Evolutionary conservation across 164 flowering plant species (phyloP).

Genomic region (Chimonanthus praecox): DNA sequence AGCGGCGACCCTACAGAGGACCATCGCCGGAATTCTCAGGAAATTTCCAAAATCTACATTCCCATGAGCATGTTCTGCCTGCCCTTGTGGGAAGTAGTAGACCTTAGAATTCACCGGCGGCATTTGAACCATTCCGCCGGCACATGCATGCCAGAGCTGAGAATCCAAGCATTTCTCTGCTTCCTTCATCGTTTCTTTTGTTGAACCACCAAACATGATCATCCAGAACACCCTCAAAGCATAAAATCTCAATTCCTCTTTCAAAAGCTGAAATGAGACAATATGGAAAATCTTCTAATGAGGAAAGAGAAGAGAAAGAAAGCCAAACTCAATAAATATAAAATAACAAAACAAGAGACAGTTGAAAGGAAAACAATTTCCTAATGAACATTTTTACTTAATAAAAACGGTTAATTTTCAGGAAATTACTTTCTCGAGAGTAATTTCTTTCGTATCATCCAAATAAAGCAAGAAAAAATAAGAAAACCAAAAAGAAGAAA

Average conservation of each 20-base stretch:
- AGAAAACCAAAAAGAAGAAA: neutral
- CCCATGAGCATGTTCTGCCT: slow-evolving; percentile 41
- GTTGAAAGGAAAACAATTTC: too few species aligned
- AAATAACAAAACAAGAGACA: too few species aligned
- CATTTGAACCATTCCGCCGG: slow-evolving; percentile 41
- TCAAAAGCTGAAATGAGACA: neutral
- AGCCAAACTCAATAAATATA: neutral
- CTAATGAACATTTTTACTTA: too few species aligned
- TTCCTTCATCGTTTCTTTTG: slow-evolving; percentile 28
- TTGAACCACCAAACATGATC: slow-evolving; percentile 17
- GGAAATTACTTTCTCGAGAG: too few species aligned
- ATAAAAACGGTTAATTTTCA: too few species aligned
- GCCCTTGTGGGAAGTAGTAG: slow-evolving; percentile 81
- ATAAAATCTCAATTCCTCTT: neutral
- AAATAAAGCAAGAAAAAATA: neutral
- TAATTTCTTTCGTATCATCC: too few species aligned
- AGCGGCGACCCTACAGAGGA: slow-evolving; percentile 35
- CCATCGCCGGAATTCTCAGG: slow-evolving; percentile 13
- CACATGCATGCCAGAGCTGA: slow-evolving; percentile 55
- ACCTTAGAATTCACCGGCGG: slow-evolving; percentile 46
- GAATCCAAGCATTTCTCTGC: slow-evolving; percentile 49
- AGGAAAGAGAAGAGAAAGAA: neutral
- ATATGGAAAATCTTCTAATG: neutral
- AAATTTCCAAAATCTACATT: slow-evolving; percentile 12
- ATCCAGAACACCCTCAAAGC: slow-evolving; percentile 6